Evolutionary conservation across 2,329 filamentous ascomycete species (phyloP), one percentile per base, ranked within the genome.

Genomic region (Zymoseptoria passerinii): DNA sequence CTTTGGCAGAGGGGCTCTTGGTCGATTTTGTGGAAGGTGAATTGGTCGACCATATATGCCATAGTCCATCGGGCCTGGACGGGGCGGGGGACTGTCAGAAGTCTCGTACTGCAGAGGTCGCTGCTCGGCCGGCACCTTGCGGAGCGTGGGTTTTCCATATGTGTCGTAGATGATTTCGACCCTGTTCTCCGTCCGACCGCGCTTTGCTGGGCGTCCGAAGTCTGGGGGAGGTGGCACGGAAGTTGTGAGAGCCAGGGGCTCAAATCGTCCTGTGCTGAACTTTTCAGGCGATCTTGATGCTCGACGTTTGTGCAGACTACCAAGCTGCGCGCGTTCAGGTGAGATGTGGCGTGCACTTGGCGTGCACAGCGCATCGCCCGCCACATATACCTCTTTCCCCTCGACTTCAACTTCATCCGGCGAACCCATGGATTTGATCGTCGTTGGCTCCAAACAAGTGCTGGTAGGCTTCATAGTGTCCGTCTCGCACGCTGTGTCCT

Each of bases 231-330:
- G 49, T 28, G 63, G 8, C 35, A 13, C 13, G 29, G 60, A 52
- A 28, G 62, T 61, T 23, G 56, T 55, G 9, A 68, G 59, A 27
- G 60, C 62, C 16, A 69, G 55, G 48, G 65, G 67, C 54, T 67
- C 63, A 55, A 67, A 65, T 19, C 61, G 57, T 23, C 61, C 63
- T 18, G 50, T 64, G 54, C 64, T 63, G 58, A 68, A 67, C 57
- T 70, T 69, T 50, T 69, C 60, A 4, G 65, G 68, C 19, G 67
- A 70, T 13, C 57, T 56, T 23, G 64, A 63, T 9, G 59, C 63
- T 23, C 66, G 63, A 8, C 67, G 65, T 59, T 67, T 64, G 56
- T 66, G 66, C 20, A 69, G 51, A 50, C 52, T 65, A 10, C 59
- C 62, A 4, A 60, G 57, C 28, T 58, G 35, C 18, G 27, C 28